Evolutionary conservation across 208 protist genomes (phyloP).

Genomic region (Kentomonas sorsogonicus): DNA sequence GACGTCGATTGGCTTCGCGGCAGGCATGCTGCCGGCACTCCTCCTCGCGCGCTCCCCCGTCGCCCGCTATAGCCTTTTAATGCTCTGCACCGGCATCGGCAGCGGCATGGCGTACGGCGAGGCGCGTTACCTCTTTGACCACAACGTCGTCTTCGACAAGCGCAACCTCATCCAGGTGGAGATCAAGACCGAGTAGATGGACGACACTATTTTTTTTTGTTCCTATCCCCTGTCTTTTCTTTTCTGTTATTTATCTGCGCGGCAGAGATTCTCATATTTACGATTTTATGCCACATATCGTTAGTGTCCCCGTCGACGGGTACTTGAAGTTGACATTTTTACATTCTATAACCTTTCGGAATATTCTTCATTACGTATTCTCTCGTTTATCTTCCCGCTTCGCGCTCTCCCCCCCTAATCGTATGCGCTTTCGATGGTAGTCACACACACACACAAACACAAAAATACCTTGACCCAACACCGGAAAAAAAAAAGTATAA

Average conservation of each 20-base stretch:
- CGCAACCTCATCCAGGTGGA: conserved; percentile 60
- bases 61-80: conserved; percentile 49
- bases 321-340: too few species aligned
- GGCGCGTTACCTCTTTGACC: conserved; percentile 85
- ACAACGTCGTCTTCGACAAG: conserved; percentile 85
- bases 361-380: too few species aligned
- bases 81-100: conserved; percentile 69
- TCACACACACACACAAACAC: too few species aligned
- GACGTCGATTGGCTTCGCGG: conserved; percentile 64
- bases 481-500: too few species aligned
- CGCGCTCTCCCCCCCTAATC: too few species aligned
- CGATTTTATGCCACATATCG: too few species aligned
- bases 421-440: too few species aligned
- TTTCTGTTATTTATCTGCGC: conserved; percentile 2
- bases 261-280: too few species aligned
- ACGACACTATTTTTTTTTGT: conserved; percentile 8
- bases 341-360: too few species aligned
- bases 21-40: conserved; percentile 63
- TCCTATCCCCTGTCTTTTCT: conserved; percentile 9
- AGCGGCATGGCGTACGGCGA: conserved; percentile 83
- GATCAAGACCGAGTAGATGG: conserved; percentile 10
- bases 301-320: too few species aligned
- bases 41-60: conserved; percentile 65
- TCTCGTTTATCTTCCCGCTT: too few species aligned
- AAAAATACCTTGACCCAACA: too few species aligned